Percentiles rank a stretch among this genome's conserved stretches.
These are phyloP conservation scores for Pleoardoris graminearum DNA, from an alignment of 2,329 filamentous ascomycete genomes.

Conservation along the genomic window DNA sequence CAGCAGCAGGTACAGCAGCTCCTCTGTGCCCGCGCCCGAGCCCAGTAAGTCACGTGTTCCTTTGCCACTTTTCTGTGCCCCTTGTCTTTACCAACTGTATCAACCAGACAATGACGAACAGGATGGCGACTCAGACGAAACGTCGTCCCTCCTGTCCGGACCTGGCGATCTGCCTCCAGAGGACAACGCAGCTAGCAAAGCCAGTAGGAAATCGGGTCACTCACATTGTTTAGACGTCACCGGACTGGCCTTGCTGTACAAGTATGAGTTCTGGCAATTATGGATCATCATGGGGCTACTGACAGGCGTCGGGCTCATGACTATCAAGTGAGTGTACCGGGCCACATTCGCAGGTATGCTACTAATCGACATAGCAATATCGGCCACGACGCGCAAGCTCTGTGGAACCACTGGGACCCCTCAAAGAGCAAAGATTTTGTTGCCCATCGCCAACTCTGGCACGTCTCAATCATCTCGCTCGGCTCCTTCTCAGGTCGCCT, in stretches of 20 bases:
- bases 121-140: conserved; percentile 66
- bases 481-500: conserved; percentile 84
- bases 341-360: conserved; percentile 37
- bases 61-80: conserved; percentile 15
- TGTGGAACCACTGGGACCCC: conserved; percentile 86
- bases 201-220: conserved; percentile 70
- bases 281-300: conserved; percentile 88
- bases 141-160: conserved; percentile 77
- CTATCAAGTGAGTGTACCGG: conserved; percentile 78
- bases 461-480: conserved; percentile 91
- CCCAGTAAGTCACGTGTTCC: conserved; percentile 62
- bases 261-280: conserved; percentile 85
- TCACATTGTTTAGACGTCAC: conserved; percentile 88
- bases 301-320: conserved; percentile 94
- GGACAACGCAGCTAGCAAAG: conserved; percentile 58
- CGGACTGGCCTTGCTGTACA: conserved; percentile 72
- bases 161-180: conserved; percentile 55
- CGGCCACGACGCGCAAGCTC: conserved; percentile 82
- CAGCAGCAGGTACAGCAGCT: conserved; percentile 48
- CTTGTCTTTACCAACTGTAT: conserved; percentile 40
- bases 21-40: conserved; percentile 53
- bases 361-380: conserved; percentile 71
- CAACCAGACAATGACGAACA: conserved; percentile 41
- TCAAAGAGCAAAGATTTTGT: conserved; percentile 74
- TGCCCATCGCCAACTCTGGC: conserved; percentile 79